Evolutionary conservation across 2,329 filamentous ascomycete species (phyloP).

Genomic region (Pezicula rhizophila): DNA sequence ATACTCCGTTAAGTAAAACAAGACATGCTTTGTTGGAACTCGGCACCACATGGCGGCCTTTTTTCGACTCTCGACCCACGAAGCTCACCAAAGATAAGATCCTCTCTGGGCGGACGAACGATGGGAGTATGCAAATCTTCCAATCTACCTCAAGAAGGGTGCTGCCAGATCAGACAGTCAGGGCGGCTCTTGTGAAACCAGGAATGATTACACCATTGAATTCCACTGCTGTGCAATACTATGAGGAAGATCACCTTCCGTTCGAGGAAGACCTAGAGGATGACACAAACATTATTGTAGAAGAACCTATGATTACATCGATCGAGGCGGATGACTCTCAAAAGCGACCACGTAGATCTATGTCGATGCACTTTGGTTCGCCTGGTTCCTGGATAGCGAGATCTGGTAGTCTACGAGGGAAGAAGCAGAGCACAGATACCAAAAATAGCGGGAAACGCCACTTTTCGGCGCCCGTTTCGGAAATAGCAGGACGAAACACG

Average conservation of each 20-base stretch:
- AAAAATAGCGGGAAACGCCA: slow-evolving; percentile 41
- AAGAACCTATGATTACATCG: slow-evolving; percentile 17
- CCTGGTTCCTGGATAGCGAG: slow-evolving; percentile 50
- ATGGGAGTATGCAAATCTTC: slow-evolving; percentile 17
- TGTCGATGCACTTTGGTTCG: slow-evolving; percentile 55
- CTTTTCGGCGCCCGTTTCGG: slow-evolving; percentile 45
- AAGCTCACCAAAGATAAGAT: slow-evolving; percentile 22
- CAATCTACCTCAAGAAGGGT: slow-evolving; percentile 24
- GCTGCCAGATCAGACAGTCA: slow-evolving; percentile 19
- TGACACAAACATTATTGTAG: slow-evolving; percentile 6
- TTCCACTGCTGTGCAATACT: slow-evolving; percentile 6
- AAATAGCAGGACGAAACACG: slow-evolving; percentile 20
- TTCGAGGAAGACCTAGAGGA: slow-evolving; percentile 18
- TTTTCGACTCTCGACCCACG: slow-evolving; percentile 26
- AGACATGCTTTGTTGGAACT: slow-evolving; percentile 9
- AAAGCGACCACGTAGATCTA: slow-evolving; percentile 44
- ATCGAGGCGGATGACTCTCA: slow-evolving; percentile 32
- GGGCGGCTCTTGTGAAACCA: slow-evolving; percentile 27
- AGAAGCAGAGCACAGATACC: slow-evolving; percentile 42
- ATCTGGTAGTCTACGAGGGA: slow-evolving; percentile 49
- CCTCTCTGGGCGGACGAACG: slow-evolving; percentile 17
- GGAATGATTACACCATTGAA: slow-evolving; percentile 17
- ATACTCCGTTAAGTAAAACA: slow-evolving; percentile 13
- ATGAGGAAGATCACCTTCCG: slow-evolving; percentile 19
- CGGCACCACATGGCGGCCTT: slow-evolving; percentile 23